A percentile compares a stretch with the other conserved stretches of the same genome.
Evolutionary conservation across 768 basidiomycete genomes (phyloP).

Genomic region (Chalciporus pseudorubinellus): DNA sequence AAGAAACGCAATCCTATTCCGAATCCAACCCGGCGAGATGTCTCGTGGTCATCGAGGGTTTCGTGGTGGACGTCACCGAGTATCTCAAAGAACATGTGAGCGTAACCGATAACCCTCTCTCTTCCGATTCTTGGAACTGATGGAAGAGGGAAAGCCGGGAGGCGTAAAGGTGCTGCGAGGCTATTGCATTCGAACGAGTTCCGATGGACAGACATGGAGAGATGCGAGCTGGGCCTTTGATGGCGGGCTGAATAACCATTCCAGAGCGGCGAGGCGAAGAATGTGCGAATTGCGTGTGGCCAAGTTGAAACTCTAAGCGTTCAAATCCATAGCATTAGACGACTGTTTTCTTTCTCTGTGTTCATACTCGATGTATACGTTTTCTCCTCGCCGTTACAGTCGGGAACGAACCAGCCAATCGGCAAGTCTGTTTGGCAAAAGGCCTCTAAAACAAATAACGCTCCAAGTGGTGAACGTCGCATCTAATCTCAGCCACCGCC

Average conservation of each 20-base stretch:
- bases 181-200: slow-evolving; percentile 37
- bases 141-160: slow-evolving; percentile 50
- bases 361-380: not conserved
- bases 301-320: not conserved
- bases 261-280: slow-evolving; percentile 49
- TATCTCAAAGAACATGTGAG: slow-evolving; percentile 71
- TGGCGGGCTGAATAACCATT: slow-evolving; percentile 73
- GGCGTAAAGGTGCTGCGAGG: slow-evolving; percentile 51
- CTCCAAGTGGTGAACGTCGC: not conserved
- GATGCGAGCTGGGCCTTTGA: slow-evolving; percentile 65
- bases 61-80: slow-evolving; percentile 55
- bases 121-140: not conserved
- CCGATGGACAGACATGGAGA: slow-evolving; percentile 22
- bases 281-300: slow-evolving; percentile 53
- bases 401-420: no score
- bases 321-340: not conserved
- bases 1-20: slow-evolving; percentile 35
- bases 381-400: no score
- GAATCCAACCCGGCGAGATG: slow-evolving; percentile 36
- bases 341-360: not conserved
- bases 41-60: slow-evolving; percentile 57
- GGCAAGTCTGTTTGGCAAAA: not conserved
- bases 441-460: not conserved
- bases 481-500: not conserved
- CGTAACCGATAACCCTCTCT: slow-evolving; percentile 4